A percentile compares a stretch with the other conserved stretches of the same genome.
Conservation (phyloP, 1,139 yeast species). For the Groenewaldozyma sp. region DNA sequence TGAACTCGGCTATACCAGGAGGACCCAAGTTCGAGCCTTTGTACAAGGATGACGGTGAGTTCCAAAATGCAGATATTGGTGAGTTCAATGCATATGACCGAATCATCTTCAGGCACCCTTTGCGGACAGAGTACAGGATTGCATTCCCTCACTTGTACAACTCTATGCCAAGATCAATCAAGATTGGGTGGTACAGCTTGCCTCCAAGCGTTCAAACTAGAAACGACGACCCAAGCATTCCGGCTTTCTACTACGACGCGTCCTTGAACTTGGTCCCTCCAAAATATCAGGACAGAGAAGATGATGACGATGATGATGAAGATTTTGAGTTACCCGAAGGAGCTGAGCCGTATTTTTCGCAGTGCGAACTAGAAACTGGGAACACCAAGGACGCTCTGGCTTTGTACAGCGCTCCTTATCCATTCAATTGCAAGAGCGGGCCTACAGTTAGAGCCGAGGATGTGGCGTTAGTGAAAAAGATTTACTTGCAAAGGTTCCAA, state of each 20-base stretch:
- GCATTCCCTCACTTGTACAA: constrained; percentile 84
- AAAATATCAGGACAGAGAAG: constrained; percentile 24
- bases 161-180: constrained; percentile 61
- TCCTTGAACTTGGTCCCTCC: constrained; percentile 49
- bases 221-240: constrained; percentile 42
- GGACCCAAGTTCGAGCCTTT: constrained; percentile 95
- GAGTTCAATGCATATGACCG: constrained; percentile 88
- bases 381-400: constrained; percentile 52
- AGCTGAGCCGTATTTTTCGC: constrained; percentile 42
- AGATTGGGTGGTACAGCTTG: constrained; percentile 50
- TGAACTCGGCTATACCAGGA: constrained; percentile 81
- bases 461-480: constrained; percentile 69
- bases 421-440: constrained; percentile 72
- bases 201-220: constrained; percentile 45
- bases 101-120: constrained; percentile 66
- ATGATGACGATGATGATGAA: constrained; percentile 27
- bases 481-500: constrained; percentile 76
- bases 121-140: constrained; percentile 74
- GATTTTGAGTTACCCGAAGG: constrained; percentile 31
- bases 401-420: constrained; percentile 73
- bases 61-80: constrained; percentile 66
- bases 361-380: constrained; percentile 37
- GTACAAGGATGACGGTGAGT: constrained; percentile 50
- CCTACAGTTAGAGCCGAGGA: constrained; percentile 77
- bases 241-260: constrained; percentile 50